phyloP scores from a whole-genome alignment of 129 eudicot species.

The Chrysanthemum lavandulifolium region DNA sequence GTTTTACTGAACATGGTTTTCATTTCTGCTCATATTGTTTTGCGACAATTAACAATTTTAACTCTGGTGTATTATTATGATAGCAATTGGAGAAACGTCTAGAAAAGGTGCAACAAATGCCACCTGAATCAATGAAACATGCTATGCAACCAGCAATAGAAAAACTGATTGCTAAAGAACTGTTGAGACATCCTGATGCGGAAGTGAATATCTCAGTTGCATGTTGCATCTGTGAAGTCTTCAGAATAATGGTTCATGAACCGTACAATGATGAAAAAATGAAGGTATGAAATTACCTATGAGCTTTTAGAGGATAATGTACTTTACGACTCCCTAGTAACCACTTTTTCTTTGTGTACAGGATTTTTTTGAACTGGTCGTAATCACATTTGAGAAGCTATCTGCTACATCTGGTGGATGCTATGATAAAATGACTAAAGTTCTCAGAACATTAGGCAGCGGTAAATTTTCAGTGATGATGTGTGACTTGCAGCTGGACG shows the following conservation, averaged over 20 bases:
- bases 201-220: conserved; percentile 38
- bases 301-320: too few species aligned
- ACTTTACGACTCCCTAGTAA: too few species aligned
- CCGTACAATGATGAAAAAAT: background rate
- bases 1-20: background rate
- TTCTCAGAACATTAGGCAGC: conserved; percentile 28
- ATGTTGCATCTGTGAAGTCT: conserved; percentile 37
- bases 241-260: conserved; percentile 39
- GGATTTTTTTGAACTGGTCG: conserved; percentile 18
- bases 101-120: conserved; percentile 4
- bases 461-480: conserved; percentile 32
- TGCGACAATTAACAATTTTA: too few species aligned
- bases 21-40: background rate
- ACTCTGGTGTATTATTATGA: background rate
- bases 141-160: conserved; percentile 32
- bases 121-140: background rate
- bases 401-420: conserved; percentile 32
- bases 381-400: conserved; percentile 35
- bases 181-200: conserved; percentile 25
- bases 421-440: conserved; percentile 30
- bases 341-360: too few species aligned
- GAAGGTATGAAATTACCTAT: too few species aligned
- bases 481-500: conserved; percentile 38
- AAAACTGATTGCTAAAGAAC: conserved; percentile 27
- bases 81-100: conserved; percentile 1